A percentile compares a stretch with the other conserved stretches of the same genome.
Evolutionary conservation across 2,329 filamentous ascomycete genomes (phyloP).

Genomic region (Rosellinia necatrix): DNA sequence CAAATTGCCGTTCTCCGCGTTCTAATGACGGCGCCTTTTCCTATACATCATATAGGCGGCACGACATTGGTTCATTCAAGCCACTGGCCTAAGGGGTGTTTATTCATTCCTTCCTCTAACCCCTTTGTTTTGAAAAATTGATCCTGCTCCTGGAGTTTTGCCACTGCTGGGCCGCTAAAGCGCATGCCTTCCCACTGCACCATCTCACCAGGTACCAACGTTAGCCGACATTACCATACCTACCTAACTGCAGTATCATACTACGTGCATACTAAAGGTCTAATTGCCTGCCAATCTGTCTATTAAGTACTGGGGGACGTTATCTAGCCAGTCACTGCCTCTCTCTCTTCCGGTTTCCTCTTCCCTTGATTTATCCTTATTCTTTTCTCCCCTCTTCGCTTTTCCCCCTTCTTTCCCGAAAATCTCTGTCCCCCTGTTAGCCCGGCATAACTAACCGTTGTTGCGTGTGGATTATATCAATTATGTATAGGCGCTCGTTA

Average conservation of each 20-base stretch:
- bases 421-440: too few species aligned
- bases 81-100: too few species aligned
- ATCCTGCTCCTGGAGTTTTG: conserved; percentile 17
- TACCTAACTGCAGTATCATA: background rate
- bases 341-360: too few species aligned
- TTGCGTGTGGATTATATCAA: too few species aligned
- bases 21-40: conserved; percentile 9
- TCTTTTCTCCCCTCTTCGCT: too few species aligned
- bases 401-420: too few species aligned
- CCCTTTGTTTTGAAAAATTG: conserved; percentile 15
- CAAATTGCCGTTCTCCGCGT: conserved; percentile 14
- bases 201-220: background rate
- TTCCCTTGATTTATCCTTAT: too few species aligned
- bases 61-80: conserved; percentile 1
- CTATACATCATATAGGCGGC: background rate
- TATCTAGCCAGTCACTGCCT: too few species aligned
- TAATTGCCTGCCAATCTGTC: too few species aligned
- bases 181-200: too few species aligned
- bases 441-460: conserved; percentile 1
- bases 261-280: too few species aligned
- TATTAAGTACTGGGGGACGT: background rate
- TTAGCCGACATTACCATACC: background rate
- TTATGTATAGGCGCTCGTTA: too few species aligned
- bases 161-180: background rate
- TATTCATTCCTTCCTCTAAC: background rate